phyloP scores from a whole-genome alignment of 345 rosid genomes.

The Rhodamnia rubescens region DNA sequence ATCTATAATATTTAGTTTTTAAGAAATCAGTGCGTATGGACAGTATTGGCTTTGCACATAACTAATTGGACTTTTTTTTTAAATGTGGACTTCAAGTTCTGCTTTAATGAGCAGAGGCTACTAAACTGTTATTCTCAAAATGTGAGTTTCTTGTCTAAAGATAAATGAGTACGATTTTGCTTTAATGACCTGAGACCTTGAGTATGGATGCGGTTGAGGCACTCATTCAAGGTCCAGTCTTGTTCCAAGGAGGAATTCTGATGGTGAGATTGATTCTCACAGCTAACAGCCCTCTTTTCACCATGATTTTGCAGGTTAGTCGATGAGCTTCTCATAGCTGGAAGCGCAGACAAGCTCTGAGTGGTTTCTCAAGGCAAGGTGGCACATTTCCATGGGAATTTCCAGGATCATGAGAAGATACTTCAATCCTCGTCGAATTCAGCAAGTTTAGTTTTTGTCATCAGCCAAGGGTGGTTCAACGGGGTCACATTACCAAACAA shows the following conservation, averaged over 20 bases:
- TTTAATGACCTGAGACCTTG: no score
- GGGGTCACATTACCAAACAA: neutral
- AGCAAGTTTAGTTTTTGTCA: neutral
- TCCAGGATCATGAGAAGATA: neutral
- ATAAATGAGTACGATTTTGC: neutral
- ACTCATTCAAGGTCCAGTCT: neutral
- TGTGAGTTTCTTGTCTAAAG: neutral
- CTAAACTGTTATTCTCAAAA: neutral
- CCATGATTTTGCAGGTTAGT: neutral
- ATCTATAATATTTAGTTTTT: neutral
- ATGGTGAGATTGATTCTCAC: neutral
- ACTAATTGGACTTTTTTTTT: no score
- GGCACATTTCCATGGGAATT: neutral
- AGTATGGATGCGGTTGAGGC: neutral
- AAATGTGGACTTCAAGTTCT: neutral
- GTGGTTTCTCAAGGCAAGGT: neutral
- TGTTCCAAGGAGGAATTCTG: neutral
- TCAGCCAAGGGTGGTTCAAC: neutral
- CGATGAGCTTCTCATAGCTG: neutral
- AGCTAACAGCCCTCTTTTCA: neutral
- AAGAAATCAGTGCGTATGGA: accelerated
- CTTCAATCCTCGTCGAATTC: neutral
- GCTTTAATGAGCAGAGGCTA: neutral
- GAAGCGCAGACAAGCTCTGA: neutral
- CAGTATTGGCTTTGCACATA: neutral